Evolutionary conservation across 192 early-diverging fungal genomes (phyloP).

Genomic region (Thamnidium elegans): DNA sequence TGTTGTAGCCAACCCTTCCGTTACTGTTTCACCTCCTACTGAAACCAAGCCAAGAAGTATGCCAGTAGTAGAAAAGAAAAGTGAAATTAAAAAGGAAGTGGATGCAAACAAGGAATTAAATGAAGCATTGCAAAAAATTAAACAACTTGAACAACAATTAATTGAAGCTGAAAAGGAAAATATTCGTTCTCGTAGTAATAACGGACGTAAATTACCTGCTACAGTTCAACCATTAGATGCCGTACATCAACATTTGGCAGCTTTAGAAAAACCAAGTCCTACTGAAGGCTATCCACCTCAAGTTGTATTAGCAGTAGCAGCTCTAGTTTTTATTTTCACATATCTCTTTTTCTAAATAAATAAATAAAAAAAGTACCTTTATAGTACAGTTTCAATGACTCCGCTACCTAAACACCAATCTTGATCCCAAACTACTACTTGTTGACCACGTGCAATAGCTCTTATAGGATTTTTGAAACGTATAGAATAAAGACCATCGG

Average conservation of each 20-base stretch:
- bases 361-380: not conserved
- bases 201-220: conserved; percentile 4
- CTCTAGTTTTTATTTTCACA: conserved; percentile 58
- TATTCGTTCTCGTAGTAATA: not conserved
- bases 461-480: conserved; percentile 35
- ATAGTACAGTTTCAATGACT: conserved; percentile 33
- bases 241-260: conserved; percentile 35
- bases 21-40: not conserved
- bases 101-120: not conserved
- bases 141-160: not conserved
- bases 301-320: conserved; percentile 55
- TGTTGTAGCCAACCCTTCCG: too few species aligned
- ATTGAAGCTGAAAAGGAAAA: not conserved
- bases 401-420: conserved; percentile 49
- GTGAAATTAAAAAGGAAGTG: not conserved
- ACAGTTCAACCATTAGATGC: conserved; percentile 28
- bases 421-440: conserved; percentile 42
- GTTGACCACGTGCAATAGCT: conserved; percentile 42
- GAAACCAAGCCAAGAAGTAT: not conserved
- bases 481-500: conserved; percentile 21
- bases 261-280: conserved; percentile 34
- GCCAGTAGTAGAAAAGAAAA: too few species aligned
- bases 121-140: conserved; percentile 1
- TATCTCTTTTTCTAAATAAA: conserved; percentile 60
- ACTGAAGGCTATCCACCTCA: conserved; percentile 62